Percentiles rank a stretch among this genome's conserved stretches.
Conservation (phyloP, 1,284 basidiomycete species). For the Coniophora puteana region DNA sequence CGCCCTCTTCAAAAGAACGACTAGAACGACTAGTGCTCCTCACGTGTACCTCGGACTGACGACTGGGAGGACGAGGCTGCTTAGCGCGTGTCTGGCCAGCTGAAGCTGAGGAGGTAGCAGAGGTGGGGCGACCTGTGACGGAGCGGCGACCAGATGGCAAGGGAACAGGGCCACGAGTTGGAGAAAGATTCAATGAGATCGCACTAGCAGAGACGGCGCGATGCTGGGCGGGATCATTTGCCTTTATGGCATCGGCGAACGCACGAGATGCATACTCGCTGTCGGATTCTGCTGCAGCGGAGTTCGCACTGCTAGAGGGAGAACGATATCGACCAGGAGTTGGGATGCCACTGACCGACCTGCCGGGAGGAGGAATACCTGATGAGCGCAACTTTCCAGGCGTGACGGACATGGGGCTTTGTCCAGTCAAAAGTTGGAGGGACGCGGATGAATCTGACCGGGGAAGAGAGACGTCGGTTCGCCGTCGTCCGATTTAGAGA, state of each 20-base stretch:
- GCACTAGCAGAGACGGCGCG: too few relatives aligned
- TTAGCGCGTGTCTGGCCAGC: slow-evolving; percentile 40
- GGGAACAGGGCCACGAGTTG: slow-evolving; percentile 19
- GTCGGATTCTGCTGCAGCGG: slow-evolving; percentile 33
- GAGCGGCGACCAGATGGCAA: slow-evolving; percentile 37
- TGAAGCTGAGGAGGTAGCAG: slow-evolving; percentile 40
- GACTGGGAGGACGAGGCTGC: slow-evolving; percentile 58
- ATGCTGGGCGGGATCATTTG: slow-evolving; percentile 74
- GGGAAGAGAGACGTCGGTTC: too few relatives aligned
- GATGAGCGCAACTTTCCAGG: slow-evolving; percentile 53
- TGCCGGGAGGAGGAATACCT: slow-evolving; percentile 58
- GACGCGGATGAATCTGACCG: too few relatives aligned
- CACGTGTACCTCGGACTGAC: slow-evolving; percentile 54
- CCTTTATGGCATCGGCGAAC: slow-evolving; percentile 71
- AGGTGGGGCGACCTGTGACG: slow-evolving; percentile 43
- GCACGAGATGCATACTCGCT: slow-evolving; percentile 59
- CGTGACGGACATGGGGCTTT: slow-evolving; percentile 44
- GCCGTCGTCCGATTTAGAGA: too few relatives aligned
- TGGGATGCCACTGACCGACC: slow-evolving; percentile 55
- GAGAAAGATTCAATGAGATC: slow-evolving; percentile 36
- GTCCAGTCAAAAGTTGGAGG: too few relatives aligned
- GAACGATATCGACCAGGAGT: slow-evolving; percentile 70
- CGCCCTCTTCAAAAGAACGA: slow-evolving; percentile 64
- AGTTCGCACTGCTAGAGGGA: slow-evolving; percentile 45
- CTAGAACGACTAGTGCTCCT: slow-evolving; percentile 42